Conservation (phyloP, 805 yeast species). For the Wickerhamomyces queroliae region DNA sequence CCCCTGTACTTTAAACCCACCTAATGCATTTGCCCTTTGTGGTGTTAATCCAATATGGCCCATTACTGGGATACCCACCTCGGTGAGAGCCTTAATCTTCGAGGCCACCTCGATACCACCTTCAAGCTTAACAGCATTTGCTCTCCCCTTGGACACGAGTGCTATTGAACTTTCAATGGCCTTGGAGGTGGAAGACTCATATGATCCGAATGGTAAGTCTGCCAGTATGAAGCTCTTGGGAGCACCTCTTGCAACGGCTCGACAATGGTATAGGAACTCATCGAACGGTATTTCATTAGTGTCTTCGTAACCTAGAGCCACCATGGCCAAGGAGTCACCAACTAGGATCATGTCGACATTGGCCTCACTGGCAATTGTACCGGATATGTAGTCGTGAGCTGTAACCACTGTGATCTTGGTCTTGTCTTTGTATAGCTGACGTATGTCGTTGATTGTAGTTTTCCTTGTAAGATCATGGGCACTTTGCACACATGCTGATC, state of each 20-base stretch:
- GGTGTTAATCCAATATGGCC: constrained; percentile 95
- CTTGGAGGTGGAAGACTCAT: constrained; percentile 56
- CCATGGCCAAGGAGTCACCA: constrained; percentile 95
- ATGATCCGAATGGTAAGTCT: constrained; percentile 87
- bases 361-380: constrained; percentile 58
- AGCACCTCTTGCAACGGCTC: constrained; percentile 72
- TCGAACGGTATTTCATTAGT: constrained; percentile 74
- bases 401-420: constrained; percentile 58
- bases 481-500: neutral
- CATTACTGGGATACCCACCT: constrained; percentile 79
- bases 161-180: constrained; percentile 56
- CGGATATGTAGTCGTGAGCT: constrained; percentile 84
- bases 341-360: constrained; percentile 67
- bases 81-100: constrained; percentile 49
- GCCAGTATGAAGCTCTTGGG: constrained; percentile 63
- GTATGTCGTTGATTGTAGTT: constrained; percentile 34
- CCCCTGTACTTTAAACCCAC: constrained; percentile 91
- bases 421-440: constrained; percentile 24
- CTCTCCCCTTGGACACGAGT: constrained; percentile 47
- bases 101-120: constrained; percentile 58
- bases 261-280: constrained; percentile 71
- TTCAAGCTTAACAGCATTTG: constrained; percentile 79
- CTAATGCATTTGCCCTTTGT: constrained; percentile 68
- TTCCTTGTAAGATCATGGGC: constrained; percentile 2
- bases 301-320: constrained; percentile 71